Base-by-base conservation (phyloP, 768 basidiomycete species). In the Clavulina sp. region DNA sequence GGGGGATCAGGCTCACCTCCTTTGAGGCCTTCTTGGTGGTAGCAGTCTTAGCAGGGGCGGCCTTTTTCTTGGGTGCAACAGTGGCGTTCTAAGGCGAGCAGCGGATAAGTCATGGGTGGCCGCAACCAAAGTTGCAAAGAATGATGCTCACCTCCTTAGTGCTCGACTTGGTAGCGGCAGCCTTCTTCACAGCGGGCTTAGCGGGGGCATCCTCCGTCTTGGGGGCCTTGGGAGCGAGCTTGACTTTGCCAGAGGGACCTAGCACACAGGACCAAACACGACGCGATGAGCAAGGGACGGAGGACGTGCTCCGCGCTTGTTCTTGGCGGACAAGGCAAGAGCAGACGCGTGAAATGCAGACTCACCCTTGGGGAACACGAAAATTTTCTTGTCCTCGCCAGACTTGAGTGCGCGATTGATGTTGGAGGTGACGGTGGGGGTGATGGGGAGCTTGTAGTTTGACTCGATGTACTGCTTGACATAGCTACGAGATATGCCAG, bases 221-320 rank as follows among this genome's bases (percentile, higher is more conserved):
- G 48, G 48, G 24, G 9, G 28, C 24, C 32, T 49, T 49, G 48
- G 48, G 48, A 16, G 31, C 48, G 18, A 49, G 48, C 24, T 49
- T 49, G 31, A 49, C 32, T 34, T 33, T 49, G 7, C 48, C 48
- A 33, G 48, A 49, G 16, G 31, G 24, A 33, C 48, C 48, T 49
- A 26, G 6, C 13, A 9, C 13, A 26, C 13, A 46, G 13, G 43
- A 16, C 43, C 13, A 28, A 9, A 26, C 13, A 46, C 13, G 36
- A 13, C n/a, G n/a, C n/a, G n/a, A n/a, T n/a, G n/a, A n/a, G n/a
- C n/a, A n/a, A n/a, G n/a, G n/a, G n/a, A n/a, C n/a, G n/a, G n/a
- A n/a, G n/a, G n/a, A n/a, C n/a, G n/a, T n/a, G n/a, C n/a, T n/a
- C n/a, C n/a, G 34, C 34, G 34, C 9, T 26, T 13, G 23, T 16